Evolutionary conservation across 768 basidiomycete genomes (phyloP), one percentile per base, ranked within the genome.

Genomic region (Suillus lakei): DNA sequence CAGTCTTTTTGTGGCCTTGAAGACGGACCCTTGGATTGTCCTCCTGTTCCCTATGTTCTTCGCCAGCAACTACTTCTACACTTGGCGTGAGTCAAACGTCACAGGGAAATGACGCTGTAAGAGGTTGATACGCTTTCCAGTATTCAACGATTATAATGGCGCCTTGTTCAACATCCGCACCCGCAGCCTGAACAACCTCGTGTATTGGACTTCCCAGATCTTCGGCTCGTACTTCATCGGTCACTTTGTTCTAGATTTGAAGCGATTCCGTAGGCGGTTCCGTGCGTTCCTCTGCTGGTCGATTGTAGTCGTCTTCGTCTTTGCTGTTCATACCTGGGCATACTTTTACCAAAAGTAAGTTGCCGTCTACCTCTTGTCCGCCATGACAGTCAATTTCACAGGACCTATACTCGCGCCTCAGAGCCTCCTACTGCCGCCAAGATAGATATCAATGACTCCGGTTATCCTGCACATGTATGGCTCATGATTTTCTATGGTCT

Each of bases 11-110:
- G 66, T 88, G 60, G 84, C 87, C 1, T 77, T 93, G 48, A 82
- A 79, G 60, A 88, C 83, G 16, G 91, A 92, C 69, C 89, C 89
- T 0, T 80, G 83, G 76, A 87, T 93, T 70, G 62, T 91, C 10
- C 77, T 90, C 12, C 84, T 91, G 32, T 90, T 92, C 79, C 91
- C 91, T 28, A 89, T 92, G 86, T 91, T 92, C 77, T 85, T 91
- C 63, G 84, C 88, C 9, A 88, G 86, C 46, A 91, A 91, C 73
- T 91, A 88, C 86, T 91, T 91, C 77, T 91, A 91, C 71, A 87
- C 91, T 18, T 91, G 88, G 88, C 89, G 88, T 89, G 65, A 70
- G 86, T 65, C 74, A 36, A 41, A 63, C 68, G 61, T 69, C 66
- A 67, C 63, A 59, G 12, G 32, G 13, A 34, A 21, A 53, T 21